Base-by-base conservation (phyloP, 345 rosid species). In the Gossypium herbaceum region DNA sequence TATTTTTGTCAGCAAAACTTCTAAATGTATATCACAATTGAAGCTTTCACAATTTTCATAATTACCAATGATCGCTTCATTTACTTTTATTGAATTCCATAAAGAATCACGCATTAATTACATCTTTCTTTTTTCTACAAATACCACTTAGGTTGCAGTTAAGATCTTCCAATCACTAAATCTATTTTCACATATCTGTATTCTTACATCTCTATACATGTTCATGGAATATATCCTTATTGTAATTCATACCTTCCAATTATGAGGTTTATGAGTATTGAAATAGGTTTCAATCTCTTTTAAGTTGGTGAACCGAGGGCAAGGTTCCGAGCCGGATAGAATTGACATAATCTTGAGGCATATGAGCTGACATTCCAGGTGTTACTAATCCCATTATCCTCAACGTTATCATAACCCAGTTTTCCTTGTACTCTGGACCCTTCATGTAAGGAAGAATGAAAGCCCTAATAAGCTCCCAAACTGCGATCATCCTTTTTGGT, bases 341-440 rank as follows among this genome's bases (percentile, higher is more conserved):
- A 41, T 90, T 92, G 60, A 83, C 74, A 66, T 90, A 90, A 59
- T 92, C 90, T 68, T 85, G 87, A 80, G 78, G 79, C 44, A 20
- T 10, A 76, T 92, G 97, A 67, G 85, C 88, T 25, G 96, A 9
- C 43, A 87, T 7, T 54, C 91, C 94, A 0, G 93, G 96, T 61
- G 82, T 48, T 24, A 75, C 75, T 74, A 91, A 61, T 17, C 87
- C 93, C 2, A 81, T 17, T 6, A 85, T 9, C 78, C 98, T 80
- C 27, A 54, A 61, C 67, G 76, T 19, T 71, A 2, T 83, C 76
- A 83, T 16, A 63, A 88, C 45, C 92, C 88, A 85, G 20, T 82
- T 9, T 47, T 47, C 84, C 77, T 9, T 78, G 41, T 83, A 90
- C 3, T 82, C 85, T 51, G 51, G 51, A 47, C 51, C 51, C 16